These are phyloP conservation scores for Mortierella claussenii DNA, from an alignment of 192 early-diverging fungal species.

Conservation along the genomic window DNA sequence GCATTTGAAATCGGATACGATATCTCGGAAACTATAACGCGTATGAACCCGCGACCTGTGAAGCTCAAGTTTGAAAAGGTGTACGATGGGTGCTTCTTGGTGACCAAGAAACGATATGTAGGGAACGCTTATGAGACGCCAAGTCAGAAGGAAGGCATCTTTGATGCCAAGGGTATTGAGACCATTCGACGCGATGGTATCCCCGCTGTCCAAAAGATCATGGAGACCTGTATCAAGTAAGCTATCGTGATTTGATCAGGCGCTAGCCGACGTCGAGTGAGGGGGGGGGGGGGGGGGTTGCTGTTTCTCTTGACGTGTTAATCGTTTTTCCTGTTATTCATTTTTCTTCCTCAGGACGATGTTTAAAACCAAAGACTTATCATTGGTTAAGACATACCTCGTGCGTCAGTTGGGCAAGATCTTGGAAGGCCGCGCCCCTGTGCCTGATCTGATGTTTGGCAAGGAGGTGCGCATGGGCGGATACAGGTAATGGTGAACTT, in stretches of 20 bases:
- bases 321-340: not conserved
- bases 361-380: slow-evolving; percentile 85
- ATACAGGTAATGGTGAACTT: slow-evolving; percentile 65
- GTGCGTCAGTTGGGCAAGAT: slow-evolving; percentile 78
- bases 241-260: too few species aligned
- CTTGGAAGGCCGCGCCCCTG: slow-evolving; percentile 67
- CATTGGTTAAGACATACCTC: slow-evolving; percentile 80
- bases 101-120: slow-evolving; percentile 95
- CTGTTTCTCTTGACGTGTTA: too few species aligned
- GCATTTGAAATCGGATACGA: slow-evolving; percentile 88
- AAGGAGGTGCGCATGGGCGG: slow-evolving; percentile 86
- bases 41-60: slow-evolving; percentile 80
- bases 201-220: slow-evolving; percentile 77
- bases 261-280: too few species aligned
- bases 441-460: slow-evolving; percentile 89
- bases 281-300: too few species aligned
- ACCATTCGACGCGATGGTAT: slow-evolving; percentile 93
- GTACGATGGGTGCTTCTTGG: slow-evolving; percentile 87
- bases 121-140: slow-evolving; percentile 83
- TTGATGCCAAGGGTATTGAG: slow-evolving; percentile 98
- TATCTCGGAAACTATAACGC: slow-evolving; percentile 81
- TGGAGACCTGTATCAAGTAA: slow-evolving; percentile 80
- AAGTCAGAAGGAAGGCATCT: slow-evolving; percentile 72
- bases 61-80: slow-evolving; percentile 97
- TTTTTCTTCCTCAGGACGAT: slow-evolving; percentile 62